Base-by-base conservation (phyloP, 2,329 filamentous ascomycete genomes). In the Onygenales sp. region DNA sequence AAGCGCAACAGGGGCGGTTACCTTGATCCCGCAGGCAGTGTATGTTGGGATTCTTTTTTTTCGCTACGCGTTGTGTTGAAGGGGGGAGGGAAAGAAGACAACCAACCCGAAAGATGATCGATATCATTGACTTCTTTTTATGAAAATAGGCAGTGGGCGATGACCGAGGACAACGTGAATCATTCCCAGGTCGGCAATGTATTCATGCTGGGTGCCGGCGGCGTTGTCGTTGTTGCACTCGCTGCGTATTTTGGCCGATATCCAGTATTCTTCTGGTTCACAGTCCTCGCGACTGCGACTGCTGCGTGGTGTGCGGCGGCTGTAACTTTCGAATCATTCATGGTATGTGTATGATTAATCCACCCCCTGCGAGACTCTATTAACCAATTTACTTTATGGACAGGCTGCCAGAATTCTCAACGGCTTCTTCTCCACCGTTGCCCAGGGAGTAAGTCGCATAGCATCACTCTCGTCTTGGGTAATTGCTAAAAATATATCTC, bases 171-270 rank as follows among this genome's bases (percentile, higher is more conserved):
- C 51, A 56, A 62, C 37, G 70, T 74, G 50, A 69, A 74, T 52
- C 66, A 71, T 50, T 67, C 65, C 0, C 65, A 69, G 49, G 69
- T 68, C 5, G 71, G 69, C 32, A 74, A 74, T 58, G 63, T 73
- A 5, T 74, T 75, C 60, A 71, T 72, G 68, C 59, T 75, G 1
- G 74, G 74, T 2, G 66, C 68, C 1, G 70, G 70, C 13, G 72
- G 72, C 9, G 53, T 73, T 7, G 59, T 73, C 31, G 65, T 69
- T 8, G 71, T 75, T n/a, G 65, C 64, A 32, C 58, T 74, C 0
- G 63, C 68, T 4, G 68, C 67, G 10, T 75, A 71, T 56, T 73
- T 74, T 55, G 74, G 74, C 4, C 71, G 74, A 27, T 63, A 70
- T 5, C 73, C 74, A 0, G 66, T 75, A 3, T 63, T 75, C 10